Evolutionary conservation across 768 basidiomycete genomes (phyloP), one percentile per base, ranked within the genome.

Genomic region (Pleurotus platypus): DNA sequence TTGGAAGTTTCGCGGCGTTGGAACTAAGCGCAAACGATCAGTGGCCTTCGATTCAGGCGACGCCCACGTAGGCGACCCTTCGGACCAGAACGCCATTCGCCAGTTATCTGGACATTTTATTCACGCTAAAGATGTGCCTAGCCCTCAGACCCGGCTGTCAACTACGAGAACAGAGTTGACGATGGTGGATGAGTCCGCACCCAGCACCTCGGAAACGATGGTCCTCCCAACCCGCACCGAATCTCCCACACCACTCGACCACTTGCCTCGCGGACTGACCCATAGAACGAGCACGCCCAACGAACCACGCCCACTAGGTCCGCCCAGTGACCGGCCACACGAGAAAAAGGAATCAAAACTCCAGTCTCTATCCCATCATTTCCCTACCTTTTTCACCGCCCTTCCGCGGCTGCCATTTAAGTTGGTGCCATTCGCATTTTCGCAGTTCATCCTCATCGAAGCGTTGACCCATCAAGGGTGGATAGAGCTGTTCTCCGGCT

Each of bases 361-460:
- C 60, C 35, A 42, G 58, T 66, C 35, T 22, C 61, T 70, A 59
- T 22, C 72, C 35, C 58, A 57, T 16, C 75, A 76, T 45, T 91
- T 92, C 67, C 93, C 92, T 0, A 94, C 90, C 1, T 76, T 89
- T 59, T 77, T 80, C 67, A 81, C 81, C 8, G 82, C 85, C 18
- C 72, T 86, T 18, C 79, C 83, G 0, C 81, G 87, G 16, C 76
- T 95, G 0, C 95, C 94, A 0, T 84, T 94, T 58, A 79, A 84
- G 11, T 83, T 97, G 5, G 75, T 97, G 13, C 92, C 92, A 0
- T 98, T 98, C 66, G 91, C 94, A 0, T 94, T 98, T 67, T 87
- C 89, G 0, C 93, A 95, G 70, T 98, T 98, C 73, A 92, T 98
- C 62, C 83, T 98, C 57, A 92, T 96, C 57, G 89, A 95, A 66